Evolutionary conservation across 192 early-diverging fungal genomes (phyloP).

Genomic region (Coemansia sp.): DNA sequence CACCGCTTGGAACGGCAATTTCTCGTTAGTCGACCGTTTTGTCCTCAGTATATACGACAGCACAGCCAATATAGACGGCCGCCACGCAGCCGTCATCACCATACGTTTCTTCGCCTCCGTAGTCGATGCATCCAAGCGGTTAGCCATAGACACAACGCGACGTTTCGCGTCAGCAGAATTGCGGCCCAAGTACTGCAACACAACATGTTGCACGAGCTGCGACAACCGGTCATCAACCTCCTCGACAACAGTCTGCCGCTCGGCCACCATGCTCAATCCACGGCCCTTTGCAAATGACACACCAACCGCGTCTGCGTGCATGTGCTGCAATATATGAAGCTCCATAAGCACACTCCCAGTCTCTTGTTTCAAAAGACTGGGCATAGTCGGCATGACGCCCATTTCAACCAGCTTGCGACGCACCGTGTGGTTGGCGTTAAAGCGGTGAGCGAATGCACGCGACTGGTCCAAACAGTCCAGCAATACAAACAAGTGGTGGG

Average conservation of each 20-base stretch:
- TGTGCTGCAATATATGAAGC: conserved; percentile 72
- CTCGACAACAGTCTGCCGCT: conserved; percentile 50
- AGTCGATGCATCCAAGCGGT: not conserved
- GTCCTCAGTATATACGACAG: conserved; percentile 11
- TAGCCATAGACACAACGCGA: not conserved
- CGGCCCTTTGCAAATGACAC: not conserved
- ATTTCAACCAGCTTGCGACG: conserved; percentile 74
- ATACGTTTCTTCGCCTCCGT: conserved; percentile 20
- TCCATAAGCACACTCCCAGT: conserved; percentile 67
- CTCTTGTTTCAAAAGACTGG: conserved; percentile 90
- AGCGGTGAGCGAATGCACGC: conserved; percentile 75
- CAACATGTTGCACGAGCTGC: conserved; percentile 38
- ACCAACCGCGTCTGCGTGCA: conserved; percentile 56
- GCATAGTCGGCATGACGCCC: conserved; percentile 87
- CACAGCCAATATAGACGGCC: conserved; percentile 10
- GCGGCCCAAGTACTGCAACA: conserved; percentile 21
- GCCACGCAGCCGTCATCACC: conserved; percentile 29
- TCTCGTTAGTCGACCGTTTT: not conserved
- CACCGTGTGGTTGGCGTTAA: conserved; percentile 74
- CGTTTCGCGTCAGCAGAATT: not conserved
- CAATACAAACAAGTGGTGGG: conserved; percentile 68
- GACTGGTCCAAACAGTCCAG: conserved; percentile 77
- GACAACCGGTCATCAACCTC: conserved; percentile 69
- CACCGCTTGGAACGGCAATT: not conserved
- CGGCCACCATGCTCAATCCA: conserved; percentile 4